Conservation (phyloP, 148 eudicot genomes). For the Pouteria glomerata region DNA sequence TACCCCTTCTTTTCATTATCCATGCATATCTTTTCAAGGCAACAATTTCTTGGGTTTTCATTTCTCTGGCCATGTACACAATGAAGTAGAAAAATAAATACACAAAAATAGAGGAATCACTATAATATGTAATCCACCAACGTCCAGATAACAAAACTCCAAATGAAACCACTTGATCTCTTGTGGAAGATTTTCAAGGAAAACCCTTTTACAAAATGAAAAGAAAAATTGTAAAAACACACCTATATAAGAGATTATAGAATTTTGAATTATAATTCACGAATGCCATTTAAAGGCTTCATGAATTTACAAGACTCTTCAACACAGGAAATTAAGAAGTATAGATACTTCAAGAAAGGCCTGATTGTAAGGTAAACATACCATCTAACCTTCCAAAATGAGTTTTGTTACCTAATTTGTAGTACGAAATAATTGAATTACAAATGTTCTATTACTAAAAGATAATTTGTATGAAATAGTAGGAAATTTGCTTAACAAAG, state of each 20-base stretch:
- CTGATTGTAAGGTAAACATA: no score
- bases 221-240: no score
- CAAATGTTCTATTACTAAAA: no score
- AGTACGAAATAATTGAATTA: no score
- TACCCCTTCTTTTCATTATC: constrained; percentile 93
- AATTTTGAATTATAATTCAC: neutral
- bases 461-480: no score
- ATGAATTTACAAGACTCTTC: neutral
- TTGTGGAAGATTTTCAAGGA: neutral
- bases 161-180: neutral
- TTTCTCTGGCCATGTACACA: constrained; percentile 73
- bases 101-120: neutral
- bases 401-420: no score
- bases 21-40: constrained; percentile 78
- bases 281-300: neutral
- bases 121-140: neutral
- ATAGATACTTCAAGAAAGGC: no score
- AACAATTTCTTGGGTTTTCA: constrained; percentile 62
- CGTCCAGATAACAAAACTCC: neutral
- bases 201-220: neutral
- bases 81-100: neutral
- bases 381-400: no score
- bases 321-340: no score
- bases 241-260: neutral
- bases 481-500: no score